Evolutionary conservation across 108 stramenopile species (phyloP).

Genomic region (Aurantiochytrium sp.): DNA sequence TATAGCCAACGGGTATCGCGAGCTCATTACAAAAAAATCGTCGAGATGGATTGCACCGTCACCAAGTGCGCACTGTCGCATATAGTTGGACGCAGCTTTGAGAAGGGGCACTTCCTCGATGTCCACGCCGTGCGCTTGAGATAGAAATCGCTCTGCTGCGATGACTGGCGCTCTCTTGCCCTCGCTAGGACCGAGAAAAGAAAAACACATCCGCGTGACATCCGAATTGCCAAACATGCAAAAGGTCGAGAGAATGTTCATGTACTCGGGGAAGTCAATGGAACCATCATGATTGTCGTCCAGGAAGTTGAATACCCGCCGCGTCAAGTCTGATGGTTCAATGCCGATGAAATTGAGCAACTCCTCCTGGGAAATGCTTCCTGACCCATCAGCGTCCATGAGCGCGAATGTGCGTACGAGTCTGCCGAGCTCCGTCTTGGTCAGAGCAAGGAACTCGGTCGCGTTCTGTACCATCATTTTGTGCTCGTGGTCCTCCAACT

Average conservation of each 20-base stretch:
- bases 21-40: background rate
- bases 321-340: background rate
- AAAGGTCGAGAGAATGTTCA: conserved; percentile 7
- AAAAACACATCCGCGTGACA: background rate
- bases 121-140: background rate
- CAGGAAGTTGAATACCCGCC: background rate
- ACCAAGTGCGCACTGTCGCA: background rate
- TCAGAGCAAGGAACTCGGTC: background rate
- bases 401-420: background rate
- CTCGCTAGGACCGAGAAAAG: background rate
- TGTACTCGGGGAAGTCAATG: background rate
- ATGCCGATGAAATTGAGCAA: background rate
- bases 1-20: background rate
- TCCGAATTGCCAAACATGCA: background rate
- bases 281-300: background rate
- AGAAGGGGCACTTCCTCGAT: background rate
- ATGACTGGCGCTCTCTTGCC: background rate
- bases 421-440: background rate
- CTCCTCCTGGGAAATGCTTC: background rate
- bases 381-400: background rate
- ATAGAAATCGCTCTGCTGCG: background rate
- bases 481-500: background rate
- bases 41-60: background rate
- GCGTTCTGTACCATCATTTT: background rate
- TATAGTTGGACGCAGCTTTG: background rate